A percentile compares a stretch with the other conserved stretches of the same genome.
Evolutionary conservation across 1,284 basidiomycete genomes (phyloP).

Genomic region (Fomitopsis palustris): DNA sequence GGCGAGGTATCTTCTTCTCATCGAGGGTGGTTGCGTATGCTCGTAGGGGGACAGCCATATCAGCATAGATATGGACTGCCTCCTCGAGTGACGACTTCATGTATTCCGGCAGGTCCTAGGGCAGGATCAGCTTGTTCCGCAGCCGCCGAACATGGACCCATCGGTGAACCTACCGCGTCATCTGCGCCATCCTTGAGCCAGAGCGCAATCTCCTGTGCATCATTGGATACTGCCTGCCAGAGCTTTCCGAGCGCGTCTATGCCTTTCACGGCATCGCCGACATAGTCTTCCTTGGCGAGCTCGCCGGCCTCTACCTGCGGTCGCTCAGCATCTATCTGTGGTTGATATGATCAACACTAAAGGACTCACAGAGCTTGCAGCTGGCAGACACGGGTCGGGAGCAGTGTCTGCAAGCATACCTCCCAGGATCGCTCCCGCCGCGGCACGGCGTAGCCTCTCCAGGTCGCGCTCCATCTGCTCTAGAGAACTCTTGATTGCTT

Average conservation of each 20-base stretch:
- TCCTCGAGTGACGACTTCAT: background rate
- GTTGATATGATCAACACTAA: background rate
- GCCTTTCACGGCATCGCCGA: background rate
- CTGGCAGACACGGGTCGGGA: background rate
- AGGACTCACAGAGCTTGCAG: background rate
- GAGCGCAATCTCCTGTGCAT: background rate
- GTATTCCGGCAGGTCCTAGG: background rate
- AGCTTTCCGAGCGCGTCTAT: background rate
- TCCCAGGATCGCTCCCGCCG: background rate
- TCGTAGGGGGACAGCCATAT: background rate
- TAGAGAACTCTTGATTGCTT: background rate
- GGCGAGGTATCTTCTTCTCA: background rate
- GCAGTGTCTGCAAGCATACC: background rate
- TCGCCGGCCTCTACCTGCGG: background rate
- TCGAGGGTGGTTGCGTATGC: background rate
- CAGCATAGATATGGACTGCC: background rate
- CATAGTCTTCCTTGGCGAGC: background rate
- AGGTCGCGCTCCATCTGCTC: background rate
- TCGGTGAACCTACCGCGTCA: background rate
- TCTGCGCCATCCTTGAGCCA: background rate
- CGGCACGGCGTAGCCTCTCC: background rate
- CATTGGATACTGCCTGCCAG: background rate
- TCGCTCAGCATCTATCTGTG: too few relatives aligned
- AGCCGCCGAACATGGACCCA: background rate
- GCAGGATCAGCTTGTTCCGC: background rate